Conservation (phyloP, 2,329 filamentous ascomycete species). For the Volutella citrinella region DNA sequence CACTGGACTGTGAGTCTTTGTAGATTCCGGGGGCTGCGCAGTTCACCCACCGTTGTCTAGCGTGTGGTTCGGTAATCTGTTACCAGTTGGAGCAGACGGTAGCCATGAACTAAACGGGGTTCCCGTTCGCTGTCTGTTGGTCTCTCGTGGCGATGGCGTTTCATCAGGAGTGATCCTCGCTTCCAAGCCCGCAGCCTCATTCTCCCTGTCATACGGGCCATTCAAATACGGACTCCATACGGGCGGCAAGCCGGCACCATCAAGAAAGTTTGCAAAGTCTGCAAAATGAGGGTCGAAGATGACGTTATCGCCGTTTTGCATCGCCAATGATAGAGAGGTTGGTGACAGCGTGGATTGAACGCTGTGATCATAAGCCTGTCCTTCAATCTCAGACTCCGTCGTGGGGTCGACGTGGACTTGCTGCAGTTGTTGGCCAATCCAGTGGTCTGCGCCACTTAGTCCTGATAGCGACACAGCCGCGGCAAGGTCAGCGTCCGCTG, state of each 20-base stretch:
- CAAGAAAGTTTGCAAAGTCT: conserved; percentile 37
- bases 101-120: conserved; percentile 38
- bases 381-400: no score
- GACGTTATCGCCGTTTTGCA: conserved; percentile 4
- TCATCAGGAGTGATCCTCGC: no score
- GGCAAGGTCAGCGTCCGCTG: no score
- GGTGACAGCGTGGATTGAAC: no score
- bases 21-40: no score
- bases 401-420: no score
- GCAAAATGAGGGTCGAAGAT: conserved; percentile 31
- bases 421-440: no score
- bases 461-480: conserved; percentile 31
- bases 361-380: background rate
- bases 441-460: conserved; percentile 24
- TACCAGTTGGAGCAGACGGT: conserved; percentile 31
- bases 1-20: background rate
- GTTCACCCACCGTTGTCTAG: no score
- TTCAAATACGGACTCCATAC: conserved; percentile 38
- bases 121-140: no score
- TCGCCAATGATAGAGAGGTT: no score
- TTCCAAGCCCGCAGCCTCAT: no score
- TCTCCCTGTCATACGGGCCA: conserved; percentile 21
- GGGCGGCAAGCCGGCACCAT: conserved; percentile 34
- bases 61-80: conserved; percentile 24
- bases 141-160: no score